These are phyloP conservation scores for Ploettnerulaceae sp. DNA, from an alignment of 2,329 filamentous ascomycete genomes.

Conservation along the genomic window DNA sequence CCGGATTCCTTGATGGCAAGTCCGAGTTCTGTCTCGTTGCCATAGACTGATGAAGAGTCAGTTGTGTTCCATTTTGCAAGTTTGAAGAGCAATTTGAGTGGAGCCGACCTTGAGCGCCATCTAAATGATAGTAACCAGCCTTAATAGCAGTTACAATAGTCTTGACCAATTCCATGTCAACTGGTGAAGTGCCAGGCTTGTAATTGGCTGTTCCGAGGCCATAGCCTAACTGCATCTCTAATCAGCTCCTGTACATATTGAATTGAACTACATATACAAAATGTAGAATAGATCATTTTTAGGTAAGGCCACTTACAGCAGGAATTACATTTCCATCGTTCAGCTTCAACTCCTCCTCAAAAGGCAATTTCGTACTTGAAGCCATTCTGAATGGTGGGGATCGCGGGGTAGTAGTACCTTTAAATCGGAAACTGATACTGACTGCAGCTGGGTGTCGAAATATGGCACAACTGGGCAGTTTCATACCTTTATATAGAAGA, in stretches of 20 bases:
- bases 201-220: conserved; percentile 67
- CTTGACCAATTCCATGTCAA: conserved; percentile 52
- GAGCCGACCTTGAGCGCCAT: conserved; percentile 62
- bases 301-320: conserved; percentile 44
- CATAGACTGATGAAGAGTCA: conserved; percentile 44
- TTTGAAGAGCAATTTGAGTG: neutral
- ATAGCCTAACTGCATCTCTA: conserved; percentile 55
- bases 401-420: too few relatives aligned
- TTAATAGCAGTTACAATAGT: conserved; percentile 57
- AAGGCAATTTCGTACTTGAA: neutral
- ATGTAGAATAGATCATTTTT: neutral
- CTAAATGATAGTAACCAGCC: conserved; percentile 67
- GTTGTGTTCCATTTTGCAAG: neutral
- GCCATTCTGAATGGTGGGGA: conserved; percentile 3
- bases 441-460: neutral
- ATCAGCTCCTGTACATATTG: neutral
- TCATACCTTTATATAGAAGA: conserved; percentile 4
- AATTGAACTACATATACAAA: conserved; percentile 42
- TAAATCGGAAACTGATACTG: neutral
- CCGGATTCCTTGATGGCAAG: conserved; percentile 63
- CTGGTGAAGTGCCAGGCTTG: conserved; percentile 38
- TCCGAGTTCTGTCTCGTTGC: conserved; percentile 66
- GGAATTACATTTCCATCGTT: conserved; percentile 72
- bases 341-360: conserved; percentile 50
- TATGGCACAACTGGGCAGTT: conserved; percentile 1